A percentile compares a stretch with the other conserved stretches of the same genome.
Conservation (phyloP, 768 basidiomycete species). For the Auricularia sp. region DNA sequence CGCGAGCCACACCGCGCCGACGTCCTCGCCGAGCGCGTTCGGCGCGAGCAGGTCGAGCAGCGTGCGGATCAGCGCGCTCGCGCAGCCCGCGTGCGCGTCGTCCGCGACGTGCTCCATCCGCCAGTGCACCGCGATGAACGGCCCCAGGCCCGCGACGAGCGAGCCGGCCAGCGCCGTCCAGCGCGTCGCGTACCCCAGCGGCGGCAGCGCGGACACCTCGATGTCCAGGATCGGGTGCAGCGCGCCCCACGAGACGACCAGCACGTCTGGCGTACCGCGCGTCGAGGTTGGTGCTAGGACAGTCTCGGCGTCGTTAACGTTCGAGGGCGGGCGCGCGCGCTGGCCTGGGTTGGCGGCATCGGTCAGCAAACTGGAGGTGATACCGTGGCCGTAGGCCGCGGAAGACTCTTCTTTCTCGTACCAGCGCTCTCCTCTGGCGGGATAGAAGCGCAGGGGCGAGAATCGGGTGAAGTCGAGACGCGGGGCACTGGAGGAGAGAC, state of each 20-base stretch:
- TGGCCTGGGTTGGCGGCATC: background rate
- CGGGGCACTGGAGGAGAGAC: constrained; percentile 13
- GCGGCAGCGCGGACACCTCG: constrained; percentile 9
- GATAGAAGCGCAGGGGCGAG: constrained; percentile 13
- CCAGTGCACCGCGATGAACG: constrained; percentile 48
- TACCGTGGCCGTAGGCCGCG: background rate
- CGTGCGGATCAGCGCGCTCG: constrained; percentile 36
- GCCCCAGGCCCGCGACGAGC: constrained; percentile 24
- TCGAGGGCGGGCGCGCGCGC: background rate
- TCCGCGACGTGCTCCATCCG: constrained; percentile 41
- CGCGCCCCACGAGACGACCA: constrained; percentile 44
- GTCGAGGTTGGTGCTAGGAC: background rate
- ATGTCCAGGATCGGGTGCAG: constrained; percentile 33
- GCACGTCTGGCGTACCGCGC: constrained; percentile 26
- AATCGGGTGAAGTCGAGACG: constrained; percentile 14
- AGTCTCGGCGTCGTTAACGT: constrained; percentile 9
- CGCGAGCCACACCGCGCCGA: constrained; percentile 43
- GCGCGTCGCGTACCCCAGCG: constrained; percentile 33
- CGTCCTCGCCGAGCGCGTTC: constrained; percentile 17
- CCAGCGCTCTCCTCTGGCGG: constrained; percentile 14
- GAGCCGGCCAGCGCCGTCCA: constrained; percentile 32
- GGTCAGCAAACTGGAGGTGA: background rate
- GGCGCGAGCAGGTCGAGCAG: constrained; percentile 25
- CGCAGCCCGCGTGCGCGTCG: constrained; percentile 35
- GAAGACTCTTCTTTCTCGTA: constrained; percentile 15